Conservation (phyloP, 345 rosid species). For the Garcia nutans region DNA sequence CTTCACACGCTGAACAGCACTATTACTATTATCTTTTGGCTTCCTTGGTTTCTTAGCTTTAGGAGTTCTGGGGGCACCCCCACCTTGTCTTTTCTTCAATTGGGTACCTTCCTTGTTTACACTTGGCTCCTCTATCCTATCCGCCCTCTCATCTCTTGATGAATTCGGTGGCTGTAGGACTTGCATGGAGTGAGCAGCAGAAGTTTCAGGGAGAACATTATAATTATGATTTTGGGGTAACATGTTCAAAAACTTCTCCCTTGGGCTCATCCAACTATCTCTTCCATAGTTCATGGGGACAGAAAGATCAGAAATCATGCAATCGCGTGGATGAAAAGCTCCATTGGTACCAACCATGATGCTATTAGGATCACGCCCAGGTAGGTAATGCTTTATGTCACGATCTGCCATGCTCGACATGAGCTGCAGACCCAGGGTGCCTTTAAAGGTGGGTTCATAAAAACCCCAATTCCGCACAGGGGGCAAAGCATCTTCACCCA, state of each 20-base stretch:
- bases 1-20: constrained; percentile 55
- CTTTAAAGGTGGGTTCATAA: constrained; percentile 72
- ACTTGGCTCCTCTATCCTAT: constrained; percentile 50
- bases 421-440: constrained; percentile 73
- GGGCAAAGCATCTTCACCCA: constrained; percentile 69
- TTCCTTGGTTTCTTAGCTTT: constrained; percentile 82
- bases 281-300: constrained; percentile 61
- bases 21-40: constrained; percentile 56
- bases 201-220: constrained; percentile 57
- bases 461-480: constrained; percentile 85
- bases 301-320: constrained; percentile 48
- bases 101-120: constrained; percentile 44
- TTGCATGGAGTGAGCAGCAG: constrained; percentile 61
- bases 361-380: constrained; percentile 63
- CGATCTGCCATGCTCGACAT: constrained; percentile 70
- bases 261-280: constrained; percentile 64
- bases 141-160: constrained; percentile 46
- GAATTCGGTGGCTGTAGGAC: constrained; percentile 57
- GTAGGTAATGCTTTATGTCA: constrained; percentile 62
- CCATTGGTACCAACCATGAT: constrained; percentile 55
- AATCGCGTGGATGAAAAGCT: constrained; percentile 58
- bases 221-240: constrained; percentile 46
- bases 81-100: constrained; percentile 64
- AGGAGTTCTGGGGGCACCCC: constrained; percentile 48
- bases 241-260: constrained; percentile 72